Percentiles rank a stretch among this genome's conserved stretches.
Conservation (phyloP, 2,329 filamentous ascomycete genomes). For the Aspergillus sp. region DNA sequence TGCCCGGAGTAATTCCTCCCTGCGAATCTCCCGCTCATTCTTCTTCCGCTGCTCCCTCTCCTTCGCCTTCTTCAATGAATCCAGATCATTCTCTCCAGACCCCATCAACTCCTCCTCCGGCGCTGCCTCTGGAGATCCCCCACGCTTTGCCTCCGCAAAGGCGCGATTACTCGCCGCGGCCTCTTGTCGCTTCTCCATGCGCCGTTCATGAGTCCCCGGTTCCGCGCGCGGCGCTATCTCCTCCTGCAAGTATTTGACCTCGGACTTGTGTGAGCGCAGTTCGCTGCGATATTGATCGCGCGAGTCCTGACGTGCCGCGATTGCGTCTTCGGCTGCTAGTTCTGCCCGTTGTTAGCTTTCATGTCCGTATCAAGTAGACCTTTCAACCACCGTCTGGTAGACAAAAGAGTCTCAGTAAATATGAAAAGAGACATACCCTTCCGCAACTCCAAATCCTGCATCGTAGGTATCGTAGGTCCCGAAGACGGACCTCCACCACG, state of each 20-base stretch:
- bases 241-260: conserved; percentile 52
- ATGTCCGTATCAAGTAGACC: no score
- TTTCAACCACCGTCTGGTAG: no score
- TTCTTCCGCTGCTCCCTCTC: conserved; percentile 70
- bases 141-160: conserved; percentile 63
- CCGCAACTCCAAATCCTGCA: conserved; percentile 70
- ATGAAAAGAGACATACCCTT: conserved; percentile 33
- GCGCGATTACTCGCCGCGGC: conserved; percentile 70
- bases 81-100: conserved; percentile 58
- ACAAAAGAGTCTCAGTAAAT: not conserved
- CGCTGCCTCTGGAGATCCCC: conserved; percentile 63
- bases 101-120: conserved; percentile 75
- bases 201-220: conserved; percentile 76
- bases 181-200: conserved; percentile 80
- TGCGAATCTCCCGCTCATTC: conserved; percentile 77
- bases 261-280: conserved; percentile 51
- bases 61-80: conserved; percentile 67
- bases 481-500: conserved; percentile 18
- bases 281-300: conserved; percentile 47
- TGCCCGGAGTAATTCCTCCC: conserved; percentile 78
- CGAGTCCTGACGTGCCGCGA: conserved; percentile 31
- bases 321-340: conserved; percentile 33
- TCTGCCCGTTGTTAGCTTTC: conserved; percentile 20
- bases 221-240: conserved; percentile 83
- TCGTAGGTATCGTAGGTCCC: conserved; percentile 67